These are phyloP conservation scores for Coleophoma crateriformis DNA, from an alignment of 2,329 filamentous ascomycete species.

Conservation along the genomic window DNA sequence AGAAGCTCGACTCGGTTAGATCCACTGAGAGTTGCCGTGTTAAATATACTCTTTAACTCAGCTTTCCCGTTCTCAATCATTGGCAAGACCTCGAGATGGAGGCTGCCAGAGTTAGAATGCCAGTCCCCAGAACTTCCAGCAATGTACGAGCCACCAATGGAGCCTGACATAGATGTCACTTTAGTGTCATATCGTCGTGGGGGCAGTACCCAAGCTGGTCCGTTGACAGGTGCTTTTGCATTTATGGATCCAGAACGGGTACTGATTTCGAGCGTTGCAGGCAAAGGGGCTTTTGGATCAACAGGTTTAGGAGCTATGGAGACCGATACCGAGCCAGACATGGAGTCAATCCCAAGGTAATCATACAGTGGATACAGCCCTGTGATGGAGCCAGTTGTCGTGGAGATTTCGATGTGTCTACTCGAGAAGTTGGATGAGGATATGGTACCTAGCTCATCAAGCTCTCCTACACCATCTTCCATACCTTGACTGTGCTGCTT, in stretches of 20 bases:
- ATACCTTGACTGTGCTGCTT: not conserved
- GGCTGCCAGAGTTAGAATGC: conserved; percentile 11
- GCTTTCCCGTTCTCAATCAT: conserved; percentile 10
- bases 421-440: conserved; percentile 4
- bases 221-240: conserved; percentile 13
- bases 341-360: conserved; percentile 13
- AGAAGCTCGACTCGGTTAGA: conserved; percentile 13
- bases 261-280: conserved; percentile 18
- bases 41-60: conserved; percentile 4
- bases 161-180: conserved; percentile 17
- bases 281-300: conserved; percentile 12
- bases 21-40: conserved; percentile 19
- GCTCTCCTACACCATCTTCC: not conserved
- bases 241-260: conserved; percentile 18
- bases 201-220: conserved; percentile 11
- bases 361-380: conserved; percentile 23
- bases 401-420: conserved; percentile 19
- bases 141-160: conserved; percentile 19
- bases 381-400: conserved; percentile 19
- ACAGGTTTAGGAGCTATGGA: conserved; percentile 14
- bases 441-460: no score
- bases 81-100: conserved; percentile 17
- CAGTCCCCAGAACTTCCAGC: conserved; percentile 16
- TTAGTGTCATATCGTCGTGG: conserved; percentile 23
- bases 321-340: conserved; percentile 18